Evolutionary conservation across 768 basidiomycete genomes (phyloP), one percentile per base, ranked within the genome.

Genomic region (Agaricus bisporus): DNA sequence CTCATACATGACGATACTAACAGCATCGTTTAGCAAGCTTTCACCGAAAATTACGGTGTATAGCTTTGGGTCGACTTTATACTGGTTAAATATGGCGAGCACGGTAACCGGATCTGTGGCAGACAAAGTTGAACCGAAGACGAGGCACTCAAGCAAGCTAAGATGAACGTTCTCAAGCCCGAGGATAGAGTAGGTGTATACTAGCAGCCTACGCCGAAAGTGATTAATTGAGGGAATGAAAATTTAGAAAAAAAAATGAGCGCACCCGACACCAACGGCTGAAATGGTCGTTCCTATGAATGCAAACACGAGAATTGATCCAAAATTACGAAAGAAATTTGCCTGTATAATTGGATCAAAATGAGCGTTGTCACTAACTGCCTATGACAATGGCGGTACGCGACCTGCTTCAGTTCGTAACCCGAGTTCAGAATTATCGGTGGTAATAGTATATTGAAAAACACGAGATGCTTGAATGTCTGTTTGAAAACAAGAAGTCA

Each of bases 1-100:
- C 94, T 99, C 97, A 70, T 98, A 98, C 90, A 99, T 94, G 69
- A 98, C 95, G 74, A 98, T 98, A 79, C 91, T 93, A 64, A 98
- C 97, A 17, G 97, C 97, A 75, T 99, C 97, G 71, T 99, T 99
- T 56, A 99, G 72, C 55, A 99, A 77, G 69, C 86, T 90, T 69
- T 98, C 97, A 25, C 97, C 97, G 63, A 98, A 99, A 59, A 99
- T 99, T 68, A 98, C 81, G 42, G 86, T 88, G 72, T 98, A 98
- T 8, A 99, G 77, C 66, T 98, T 98, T 0, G 97, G 95, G 69
- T 99, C 97, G 61, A 98, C 95, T 66, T 98, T 97, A 74, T 95
- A 90, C 61, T 97, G 91, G 61, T 97, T 93, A 77, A 99, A 99
- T 50, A 99, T 98, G 41, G 95, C 91, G 29, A 99, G 78, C 65